phyloP scores from a whole-genome alignment of 495 filamentous ascomycete species.

The Aspergillus egyptiacus region DNA sequence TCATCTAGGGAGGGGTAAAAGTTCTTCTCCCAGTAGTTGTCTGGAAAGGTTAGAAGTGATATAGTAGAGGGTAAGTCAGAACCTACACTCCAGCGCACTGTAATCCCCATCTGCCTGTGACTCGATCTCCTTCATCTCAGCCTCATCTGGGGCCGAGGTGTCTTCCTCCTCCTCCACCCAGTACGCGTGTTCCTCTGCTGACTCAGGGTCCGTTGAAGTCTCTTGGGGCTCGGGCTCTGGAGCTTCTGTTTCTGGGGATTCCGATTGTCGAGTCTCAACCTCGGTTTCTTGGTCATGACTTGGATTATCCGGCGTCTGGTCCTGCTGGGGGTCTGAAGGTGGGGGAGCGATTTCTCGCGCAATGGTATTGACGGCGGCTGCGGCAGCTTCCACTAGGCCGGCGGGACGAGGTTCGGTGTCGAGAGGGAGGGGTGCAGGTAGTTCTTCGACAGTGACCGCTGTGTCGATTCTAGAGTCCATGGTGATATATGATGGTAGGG shows the following conservation, averaged over 20 bases:
- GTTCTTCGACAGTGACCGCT: slow-evolving; percentile 14
- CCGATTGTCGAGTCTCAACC: too few species aligned
- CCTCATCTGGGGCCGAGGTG: slow-evolving; percentile 49
- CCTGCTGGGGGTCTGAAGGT: neutral
- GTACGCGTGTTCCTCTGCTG: slow-evolving; percentile 35
- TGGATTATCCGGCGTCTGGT: neutral
- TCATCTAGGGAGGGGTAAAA: slow-evolving; percentile 55
- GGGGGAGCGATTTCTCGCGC: slow-evolving; percentile 5
- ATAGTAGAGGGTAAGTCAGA: neutral
- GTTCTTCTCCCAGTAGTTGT: slow-evolving; percentile 55
- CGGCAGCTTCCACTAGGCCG: slow-evolving; percentile 2
- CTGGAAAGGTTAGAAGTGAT: slow-evolving; percentile 25
- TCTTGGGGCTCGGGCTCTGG: slow-evolving; percentile 1
- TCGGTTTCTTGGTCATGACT: neutral
- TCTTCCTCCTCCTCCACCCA: slow-evolving; percentile 53
- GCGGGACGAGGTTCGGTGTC: slow-evolving; percentile 6
- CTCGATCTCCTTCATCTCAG: slow-evolving; percentile 56
- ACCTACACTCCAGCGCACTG: slow-evolving; percentile 51
- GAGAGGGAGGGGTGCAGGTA: slow-evolving; percentile 13
- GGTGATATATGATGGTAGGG: slow-evolving; percentile 17
- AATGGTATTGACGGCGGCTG: slow-evolving; percentile 5
- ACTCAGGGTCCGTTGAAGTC: neutral
- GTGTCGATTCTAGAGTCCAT: slow-evolving; percentile 25
- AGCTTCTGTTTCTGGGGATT: neutral
- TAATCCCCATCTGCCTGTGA: slow-evolving; percentile 37